These are phyloP conservation scores for Phialophora verrucosa DNA, from an alignment of 2,329 filamentous ascomycete species.

Conservation along the genomic window DNA sequence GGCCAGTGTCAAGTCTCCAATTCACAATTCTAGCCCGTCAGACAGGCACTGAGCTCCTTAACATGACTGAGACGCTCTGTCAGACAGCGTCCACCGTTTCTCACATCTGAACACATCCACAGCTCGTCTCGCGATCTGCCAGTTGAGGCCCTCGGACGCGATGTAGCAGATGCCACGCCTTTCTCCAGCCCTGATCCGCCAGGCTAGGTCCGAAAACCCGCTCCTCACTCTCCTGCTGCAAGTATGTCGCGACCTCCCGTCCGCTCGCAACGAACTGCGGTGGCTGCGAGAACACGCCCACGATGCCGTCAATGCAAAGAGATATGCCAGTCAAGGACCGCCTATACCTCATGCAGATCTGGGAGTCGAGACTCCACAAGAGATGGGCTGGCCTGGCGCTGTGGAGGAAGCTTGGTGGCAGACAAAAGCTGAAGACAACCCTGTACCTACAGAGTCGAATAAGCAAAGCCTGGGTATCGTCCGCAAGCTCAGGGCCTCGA, in stretches of 20 bases:
- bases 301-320: conserved; percentile 31
- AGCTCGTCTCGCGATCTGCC: background rate
- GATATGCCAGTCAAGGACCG: conserved; percentile 12
- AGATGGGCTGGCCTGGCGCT: background rate
- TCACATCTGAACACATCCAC: background rate
- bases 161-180: conserved; percentile 51
- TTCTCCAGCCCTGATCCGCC: conserved; percentile 45
- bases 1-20: conserved; percentile 8
- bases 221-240: conserved; percentile 51
- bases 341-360: background rate
- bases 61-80: background rate
- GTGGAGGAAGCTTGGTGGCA: too few relatives aligned
- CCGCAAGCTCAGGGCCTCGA: background rate
- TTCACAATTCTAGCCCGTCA: background rate
- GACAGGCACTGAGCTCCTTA: background rate
- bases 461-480: background rate
- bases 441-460: background rate
- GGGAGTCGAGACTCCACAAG: background rate
- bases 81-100: background rate
- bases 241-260: conserved; percentile 52
- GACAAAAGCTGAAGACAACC: background rate
- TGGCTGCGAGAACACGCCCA: conserved; percentile 52
- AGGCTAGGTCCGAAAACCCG: conserved; percentile 45
- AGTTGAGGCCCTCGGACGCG: background rate
- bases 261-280: conserved; percentile 54